phyloP scores from a whole-genome alignment of 805 yeast genomes.

The Candida nonsorbophila region DNA sequence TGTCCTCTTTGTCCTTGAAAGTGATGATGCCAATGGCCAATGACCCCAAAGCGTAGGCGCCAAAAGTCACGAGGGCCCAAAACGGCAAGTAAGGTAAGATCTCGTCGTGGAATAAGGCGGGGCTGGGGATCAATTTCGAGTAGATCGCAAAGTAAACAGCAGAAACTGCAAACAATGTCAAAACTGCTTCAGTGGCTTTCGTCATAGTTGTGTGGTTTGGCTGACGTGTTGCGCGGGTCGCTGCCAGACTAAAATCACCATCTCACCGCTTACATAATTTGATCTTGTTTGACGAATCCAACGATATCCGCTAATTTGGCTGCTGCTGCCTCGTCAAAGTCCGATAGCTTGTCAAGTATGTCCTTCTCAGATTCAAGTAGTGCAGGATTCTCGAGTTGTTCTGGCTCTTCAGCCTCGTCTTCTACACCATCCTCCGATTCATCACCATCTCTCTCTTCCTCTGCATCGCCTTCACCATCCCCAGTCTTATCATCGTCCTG shows the following conservation, averaged over 20 bases:
- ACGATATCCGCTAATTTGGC: conserved; percentile 21
- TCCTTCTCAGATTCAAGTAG: conserved; percentile 14
- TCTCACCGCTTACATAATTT: conserved; percentile 6
- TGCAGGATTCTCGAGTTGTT: too few relatives aligned
- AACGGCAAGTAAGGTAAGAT: conserved; percentile 64
- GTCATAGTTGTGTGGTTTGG: conserved; percentile 40
- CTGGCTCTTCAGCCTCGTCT: conserved; percentile 10
- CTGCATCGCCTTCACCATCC: conserved; percentile 14
- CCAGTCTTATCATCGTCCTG: conserved; percentile 19
- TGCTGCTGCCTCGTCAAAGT: conserved; percentile 17
- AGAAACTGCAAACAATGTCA: conserved; percentile 39
- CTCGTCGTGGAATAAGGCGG: conserved; percentile 42
- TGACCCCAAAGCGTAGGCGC: conserved; percentile 62
- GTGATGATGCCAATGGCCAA: conserved; percentile 66
- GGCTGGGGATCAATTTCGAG: conserved; percentile 51
- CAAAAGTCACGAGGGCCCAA: conserved; percentile 67
- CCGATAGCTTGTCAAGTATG: conserved; percentile 3
- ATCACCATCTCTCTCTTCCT: conserved; percentile 14
- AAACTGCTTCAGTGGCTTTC: conserved; percentile 57
- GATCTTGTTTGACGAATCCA: conserved; percentile 36
- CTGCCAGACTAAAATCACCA: not conserved
- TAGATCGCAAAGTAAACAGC: conserved; percentile 51
- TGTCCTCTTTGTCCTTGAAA: conserved; percentile 66
- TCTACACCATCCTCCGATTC: conserved; percentile 5
- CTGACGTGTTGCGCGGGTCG: conserved; percentile 3